Percentiles rank a stretch among this genome's conserved stretches.
These are phyloP conservation scores for Chaetomiaceae sp. DNA, from an alignment of 2,329 filamentous ascomycete genomes.

Conservation along the genomic window DNA sequence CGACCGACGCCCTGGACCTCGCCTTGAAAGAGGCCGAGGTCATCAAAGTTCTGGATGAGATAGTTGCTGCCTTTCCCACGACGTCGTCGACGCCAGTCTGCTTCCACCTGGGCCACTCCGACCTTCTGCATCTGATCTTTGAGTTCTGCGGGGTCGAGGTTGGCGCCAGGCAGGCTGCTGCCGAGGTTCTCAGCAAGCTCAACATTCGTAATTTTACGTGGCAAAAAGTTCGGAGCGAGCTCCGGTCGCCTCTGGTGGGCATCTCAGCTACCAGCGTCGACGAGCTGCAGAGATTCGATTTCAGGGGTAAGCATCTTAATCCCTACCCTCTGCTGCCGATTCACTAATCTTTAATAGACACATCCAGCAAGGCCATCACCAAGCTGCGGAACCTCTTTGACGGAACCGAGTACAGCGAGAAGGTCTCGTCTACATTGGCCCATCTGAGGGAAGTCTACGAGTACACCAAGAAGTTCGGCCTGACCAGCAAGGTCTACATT, in stretches of 20 bases:
- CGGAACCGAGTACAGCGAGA: constrained; percentile 64
- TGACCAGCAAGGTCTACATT: constrained; percentile 76
- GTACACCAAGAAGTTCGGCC: constrained; percentile 70
- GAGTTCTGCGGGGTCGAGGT: constrained; percentile 78
- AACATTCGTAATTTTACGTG: constrained; percentile 78
- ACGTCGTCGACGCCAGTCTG: constrained; percentile 71
- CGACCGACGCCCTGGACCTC: constrained; percentile 72
- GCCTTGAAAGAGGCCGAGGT: constrained; percentile 90
- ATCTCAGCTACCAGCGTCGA: constrained; percentile 86
- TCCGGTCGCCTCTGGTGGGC: constrained; percentile 75
- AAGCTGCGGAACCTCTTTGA: constrained; percentile 58
- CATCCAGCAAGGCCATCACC: constrained; percentile 53
- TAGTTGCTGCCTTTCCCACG: constrained; percentile 74
- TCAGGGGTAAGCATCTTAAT: constrained; percentile 56
- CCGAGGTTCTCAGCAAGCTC: constrained; percentile 80
- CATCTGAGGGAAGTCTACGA: constrained; percentile 75
- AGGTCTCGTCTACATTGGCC: constrained; percentile 69
- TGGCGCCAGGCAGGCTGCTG: constrained; percentile 64
- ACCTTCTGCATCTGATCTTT: constrained; percentile 82
- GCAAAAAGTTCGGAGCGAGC: constrained; percentile 75
- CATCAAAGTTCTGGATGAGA: constrained; percentile 90
- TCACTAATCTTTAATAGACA: constrained; percentile 38
- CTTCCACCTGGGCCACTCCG: constrained; percentile 85
- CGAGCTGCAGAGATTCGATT: constrained; percentile 87
- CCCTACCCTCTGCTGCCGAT: background rate